Base-by-base conservation (phyloP, 2,329 filamentous ascomycete species). In the Sporothrix dimorphospora region DNA sequence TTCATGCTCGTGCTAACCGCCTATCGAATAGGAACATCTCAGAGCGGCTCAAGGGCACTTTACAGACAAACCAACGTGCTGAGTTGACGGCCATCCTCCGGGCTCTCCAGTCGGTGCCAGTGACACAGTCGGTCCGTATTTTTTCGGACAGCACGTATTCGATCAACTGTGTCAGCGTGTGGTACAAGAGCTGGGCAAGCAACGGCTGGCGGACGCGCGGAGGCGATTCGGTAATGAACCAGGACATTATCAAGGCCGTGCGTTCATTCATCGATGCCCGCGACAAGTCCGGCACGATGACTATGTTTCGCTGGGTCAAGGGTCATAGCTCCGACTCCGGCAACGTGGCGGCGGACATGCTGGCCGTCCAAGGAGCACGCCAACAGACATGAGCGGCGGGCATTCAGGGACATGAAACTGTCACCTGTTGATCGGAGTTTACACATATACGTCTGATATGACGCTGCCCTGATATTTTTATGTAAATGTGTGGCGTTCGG, bases 61-160 rank as follows among this genome's bases (percentile, higher is more conserved):
- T 86, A 11, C 96, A 98, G 81, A 98, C 96, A 0, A 99, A 99
- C 79, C 94, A 98, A 80, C 92, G 96, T 3, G 96, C 95, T n/a
- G 96, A 99, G 82, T 85, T 99, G 72, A 94, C 92, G 30, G 96
- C 94, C 8, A 91, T 98, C 74, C 85, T 93, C 40, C 91, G 94
- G 72, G 94, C 94, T 0, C 85, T 98, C 27, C 90, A 98, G 78
- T 88, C 91, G 61, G 89, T 91, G 1, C 90, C 92, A 0, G 82
- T 87, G 19, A 85, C 90, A 72, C 87, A 92, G 72, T 85, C 89
- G 73, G 87, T 97, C 14, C 87, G 90, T 72, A 97, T 99, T 75
- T 87, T 91, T 79, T 94, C 91, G n/a, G 96, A 99, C 82, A 96
- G 92, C 81, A 90, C 90, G 78, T 98, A 98, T 82, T 88, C 93